Base-by-base conservation (phyloP, 352 stramenopile genomes). In the Globisporangium paroecandrum region DNA sequence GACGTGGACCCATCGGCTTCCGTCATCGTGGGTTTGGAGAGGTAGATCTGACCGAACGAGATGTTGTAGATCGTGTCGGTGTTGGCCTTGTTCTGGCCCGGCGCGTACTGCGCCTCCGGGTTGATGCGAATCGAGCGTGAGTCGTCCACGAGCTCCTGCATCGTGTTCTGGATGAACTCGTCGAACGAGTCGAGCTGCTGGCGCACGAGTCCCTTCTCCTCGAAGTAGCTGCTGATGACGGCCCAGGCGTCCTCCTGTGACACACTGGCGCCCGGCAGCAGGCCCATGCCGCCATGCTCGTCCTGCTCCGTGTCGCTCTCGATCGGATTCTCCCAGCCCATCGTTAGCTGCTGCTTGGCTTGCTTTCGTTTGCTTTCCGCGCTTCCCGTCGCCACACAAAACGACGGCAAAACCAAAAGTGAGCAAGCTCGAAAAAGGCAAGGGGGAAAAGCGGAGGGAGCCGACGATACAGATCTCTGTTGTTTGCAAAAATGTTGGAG, bases 161-260 rank as follows among this genome's bases (percentile, higher is more conserved):
- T 99, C 7, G 96, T 99, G 81, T 99, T 99, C 87, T 99, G 96
- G 73, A 99, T 99, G 77, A 99, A 99, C 86, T 99, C 96, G 77
- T 99, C 97, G 82, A 99, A 99, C 49, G 97, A 99, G 77, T 99
- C 98, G 32, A 99, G 81, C 77, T 99, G 98, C 78, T 99, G 98
- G 43, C 97, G 90, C 55, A 99, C 98, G 7, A 99, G 90, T 2
- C 98, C 98, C 73, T 99, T 99, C 81, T 99, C 98, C 76, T 99
- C 96, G 76, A 99, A 99, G 82, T 99, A 99, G 34, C 89, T 89
- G 65, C 82, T 98, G 76, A 99, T 99, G 32, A 99, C 97, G 38
- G 96, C 95, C 98, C 98, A 99, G 20, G 97, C 96, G 77, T 99
- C 97, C 71, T 99, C 98, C 79, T 99, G 97, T 12, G 97, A 99